Evolutionary conservation across 140 eudicot genomes (phyloP).

Genomic region (Anethum foeniculum): DNA sequence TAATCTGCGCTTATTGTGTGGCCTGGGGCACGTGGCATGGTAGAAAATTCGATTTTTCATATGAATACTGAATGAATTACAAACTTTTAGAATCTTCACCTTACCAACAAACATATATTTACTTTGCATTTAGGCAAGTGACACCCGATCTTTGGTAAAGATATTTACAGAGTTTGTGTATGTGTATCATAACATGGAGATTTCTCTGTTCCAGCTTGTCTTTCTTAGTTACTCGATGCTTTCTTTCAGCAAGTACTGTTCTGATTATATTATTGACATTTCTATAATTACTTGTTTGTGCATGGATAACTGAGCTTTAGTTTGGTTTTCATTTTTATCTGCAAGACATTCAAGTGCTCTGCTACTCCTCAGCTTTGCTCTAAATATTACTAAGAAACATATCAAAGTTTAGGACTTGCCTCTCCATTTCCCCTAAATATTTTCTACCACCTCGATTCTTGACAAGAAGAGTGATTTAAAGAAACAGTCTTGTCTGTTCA

Average conservation of each 20-base stretch:
- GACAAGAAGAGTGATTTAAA: not conserved
- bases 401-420: constrained; percentile 13
- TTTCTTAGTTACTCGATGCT: constrained; percentile 15
- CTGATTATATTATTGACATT: constrained; percentile 21
- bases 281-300: constrained; percentile 19
- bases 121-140: no score
- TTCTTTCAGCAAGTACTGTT: constrained; percentile 16
- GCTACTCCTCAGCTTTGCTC: constrained; percentile 32
- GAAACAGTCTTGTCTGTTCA: not conserved
- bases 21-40: no score
- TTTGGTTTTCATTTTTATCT: constrained; percentile 15
- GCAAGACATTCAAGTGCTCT: constrained; percentile 12
- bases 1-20: no score
- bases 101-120: no score
- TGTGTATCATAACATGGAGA: not conserved
- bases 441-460: constrained; percentile 10
- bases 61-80: no score
- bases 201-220: constrained; percentile 4
- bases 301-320: constrained; percentile 41
- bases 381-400: constrained; percentile 12
- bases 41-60: no score
- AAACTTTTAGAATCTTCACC: no score
- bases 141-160: no score
- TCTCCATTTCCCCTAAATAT: not conserved
- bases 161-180: no score